Evolutionary conservation across 441 rosid species (phyloP).

Genomic region (Gossypium laxum): DNA sequence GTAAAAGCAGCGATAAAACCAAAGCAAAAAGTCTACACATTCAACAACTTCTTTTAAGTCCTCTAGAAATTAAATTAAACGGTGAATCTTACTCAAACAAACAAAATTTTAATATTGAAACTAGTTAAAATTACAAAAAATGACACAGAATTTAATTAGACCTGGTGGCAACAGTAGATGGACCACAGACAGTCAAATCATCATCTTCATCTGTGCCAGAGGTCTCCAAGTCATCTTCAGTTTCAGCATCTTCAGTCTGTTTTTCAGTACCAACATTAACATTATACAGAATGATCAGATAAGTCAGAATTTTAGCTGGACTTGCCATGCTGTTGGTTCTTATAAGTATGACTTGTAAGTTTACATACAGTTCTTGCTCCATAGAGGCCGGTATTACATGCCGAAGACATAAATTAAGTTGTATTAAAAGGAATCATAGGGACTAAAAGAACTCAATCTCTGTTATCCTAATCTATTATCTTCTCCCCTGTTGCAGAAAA

Average conservation of each 20-base stretch:
- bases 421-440: neutral
- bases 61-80: neutral
- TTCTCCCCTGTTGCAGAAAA: slow-evolving; percentile 31
- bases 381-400: neutral
- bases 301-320: slow-evolving; percentile 56
- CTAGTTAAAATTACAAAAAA: neutral
- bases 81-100: neutral
- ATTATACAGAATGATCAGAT: slow-evolving; percentile 32
- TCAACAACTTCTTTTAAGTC: neutral
- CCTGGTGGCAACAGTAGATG: slow-evolving; percentile 29
- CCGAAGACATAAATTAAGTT: neutral
- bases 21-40: neutral
- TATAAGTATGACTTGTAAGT: slow-evolving; percentile 50
- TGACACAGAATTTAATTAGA: slow-evolving; percentile 13
- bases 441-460: neutral
- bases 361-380: neutral
- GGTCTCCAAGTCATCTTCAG: slow-evolving; percentile 33
- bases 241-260: slow-evolving; percentile 28
- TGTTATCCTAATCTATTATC: slow-evolving; percentile 10
- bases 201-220: slow-evolving; percentile 42
- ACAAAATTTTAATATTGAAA: neutral
- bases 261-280: slow-evolving; percentile 11
- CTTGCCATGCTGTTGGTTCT: slow-evolving; percentile 81
- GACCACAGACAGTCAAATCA: slow-evolving; percentile 25
- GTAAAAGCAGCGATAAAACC: neutral